Percentiles rank a stretch among this genome's conserved stretches.
Conservation (phyloP, 1,139 yeast genomes). For the Saccharomyces hybrid region DNA sequence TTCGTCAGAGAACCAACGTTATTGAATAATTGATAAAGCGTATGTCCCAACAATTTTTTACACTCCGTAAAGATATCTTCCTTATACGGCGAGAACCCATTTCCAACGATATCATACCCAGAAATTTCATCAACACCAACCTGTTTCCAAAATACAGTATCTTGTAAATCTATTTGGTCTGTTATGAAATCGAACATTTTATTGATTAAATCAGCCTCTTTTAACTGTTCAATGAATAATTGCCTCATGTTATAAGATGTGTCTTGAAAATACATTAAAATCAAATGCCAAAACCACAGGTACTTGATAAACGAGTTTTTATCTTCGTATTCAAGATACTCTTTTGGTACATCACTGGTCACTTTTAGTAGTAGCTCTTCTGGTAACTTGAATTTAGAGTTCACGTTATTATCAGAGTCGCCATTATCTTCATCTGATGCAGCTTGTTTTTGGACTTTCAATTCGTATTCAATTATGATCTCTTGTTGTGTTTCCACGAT, state of each 20-base stretch:
- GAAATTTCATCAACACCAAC: slow-evolving; percentile 23
- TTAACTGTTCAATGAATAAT: slow-evolving; percentile 52
- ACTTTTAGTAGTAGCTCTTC: slow-evolving; percentile 12
- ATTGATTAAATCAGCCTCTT: slow-evolving; percentile 40
- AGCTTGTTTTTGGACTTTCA: slow-evolving; percentile 32
- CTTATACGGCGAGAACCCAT: slow-evolving; percentile 17
- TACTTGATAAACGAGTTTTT: slow-evolving; percentile 37
- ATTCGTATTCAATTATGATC: slow-evolving; percentile 53
- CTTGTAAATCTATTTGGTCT: slow-evolving; percentile 36
- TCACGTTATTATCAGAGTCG: slow-evolving; percentile 9
- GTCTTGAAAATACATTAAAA: slow-evolving; percentile 56
- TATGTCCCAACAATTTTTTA: slow-evolving; percentile 42
- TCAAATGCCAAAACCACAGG: slow-evolving; percentile 64
- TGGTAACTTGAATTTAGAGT: slow-evolving; percentile 13
- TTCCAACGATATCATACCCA: slow-evolving; percentile 23
- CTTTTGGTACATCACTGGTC: slow-evolving; percentile 24
- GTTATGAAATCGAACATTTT: slow-evolving; percentile 45
- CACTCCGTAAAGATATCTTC: slow-evolving; percentile 32
- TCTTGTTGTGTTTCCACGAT: slow-evolving; percentile 44
- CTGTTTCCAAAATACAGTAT: slow-evolving; percentile 32
- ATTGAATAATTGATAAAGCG: slow-evolving; percentile 50
- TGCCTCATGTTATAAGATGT: slow-evolving; percentile 59
- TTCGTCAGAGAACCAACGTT: slow-evolving; percentile 62
- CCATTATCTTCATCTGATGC: slow-evolving; percentile 16
- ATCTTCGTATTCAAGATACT: slow-evolving; percentile 37